phyloP scores from a whole-genome alignment of 495 filamentous ascomycete species.

The Hypoxylon lienhwacheense region DNA sequence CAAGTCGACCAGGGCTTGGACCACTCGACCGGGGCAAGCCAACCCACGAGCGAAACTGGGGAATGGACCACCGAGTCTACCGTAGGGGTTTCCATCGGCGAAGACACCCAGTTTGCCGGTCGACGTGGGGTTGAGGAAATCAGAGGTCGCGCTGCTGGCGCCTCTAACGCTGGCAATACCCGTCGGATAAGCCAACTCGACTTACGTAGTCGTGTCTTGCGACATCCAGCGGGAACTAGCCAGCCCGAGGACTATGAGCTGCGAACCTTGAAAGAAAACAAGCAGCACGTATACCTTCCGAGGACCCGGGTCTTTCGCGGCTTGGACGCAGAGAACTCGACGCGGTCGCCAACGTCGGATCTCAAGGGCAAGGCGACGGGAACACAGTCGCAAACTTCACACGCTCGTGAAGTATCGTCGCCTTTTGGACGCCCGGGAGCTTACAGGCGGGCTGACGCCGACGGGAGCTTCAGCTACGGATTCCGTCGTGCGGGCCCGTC shows the following conservation, averaged over 20 bases:
- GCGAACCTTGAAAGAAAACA: conserved; percentile 31
- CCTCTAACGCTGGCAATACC: conserved; percentile 34
- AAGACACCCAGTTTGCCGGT: too few species aligned
- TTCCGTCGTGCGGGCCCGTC: conserved; percentile 13
- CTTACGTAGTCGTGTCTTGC: conserved; percentile 36
- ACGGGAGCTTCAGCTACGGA: conserved; percentile 8
- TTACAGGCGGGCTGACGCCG: conserved; percentile 7
- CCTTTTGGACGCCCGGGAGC: conserved; percentile 26
- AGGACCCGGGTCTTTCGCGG: conserved; percentile 29
- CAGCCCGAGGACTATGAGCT: conserved; percentile 8
- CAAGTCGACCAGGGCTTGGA: too few species aligned
- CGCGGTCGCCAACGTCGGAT: too few species aligned
- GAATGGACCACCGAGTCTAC: too few species aligned
- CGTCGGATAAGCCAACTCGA: conserved; percentile 10
- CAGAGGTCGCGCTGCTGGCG: conserved; percentile 47
- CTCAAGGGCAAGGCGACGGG: too few species aligned
- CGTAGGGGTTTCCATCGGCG: too few species aligned
- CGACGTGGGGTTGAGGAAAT: too few species aligned
- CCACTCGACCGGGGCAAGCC: too few species aligned
- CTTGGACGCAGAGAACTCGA: conserved; percentile 38
- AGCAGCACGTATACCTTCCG: conserved; percentile 34
- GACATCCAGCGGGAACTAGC: conserved; percentile 15
- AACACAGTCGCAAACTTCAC: too few species aligned
- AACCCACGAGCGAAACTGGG: too few species aligned
- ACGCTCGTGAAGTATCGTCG: conserved; percentile 30